Base-by-base conservation (phyloP, 768 basidiomycete species). In the Tremella fuciformis region DNA sequence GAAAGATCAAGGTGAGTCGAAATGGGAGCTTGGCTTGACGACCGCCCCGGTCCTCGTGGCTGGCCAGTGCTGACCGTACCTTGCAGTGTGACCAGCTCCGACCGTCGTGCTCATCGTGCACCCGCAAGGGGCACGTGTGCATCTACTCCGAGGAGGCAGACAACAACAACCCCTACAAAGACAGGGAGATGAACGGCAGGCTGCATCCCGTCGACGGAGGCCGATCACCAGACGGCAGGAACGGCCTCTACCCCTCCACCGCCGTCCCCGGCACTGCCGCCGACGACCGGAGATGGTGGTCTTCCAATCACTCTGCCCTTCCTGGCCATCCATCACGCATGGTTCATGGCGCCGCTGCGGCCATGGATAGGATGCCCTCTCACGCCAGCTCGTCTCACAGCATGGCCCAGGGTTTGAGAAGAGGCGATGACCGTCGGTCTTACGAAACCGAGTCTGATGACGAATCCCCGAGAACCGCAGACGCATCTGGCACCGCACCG, bases 1-100 rank as follows among this genome's bases (percentile, higher is more conserved):
- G 69, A 37, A 70, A 70, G 39, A 70, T 70, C 60, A 62, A 60
- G 55, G 69, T 65, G 50, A 50, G 69, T 63, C 39, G 24, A 13
- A 26, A 41, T 29, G 13, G 19, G 18, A 11, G 39, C n/a, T 57
- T 37, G 11, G 15, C 53, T 19, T 8, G 19, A 55, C 50, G n/a
- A 49, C 55, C 4, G 25, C 13, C 41, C 13, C 6, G 29, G 29
- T 34, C 29, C 29, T 34, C 29, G 29, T 34, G 29, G 29, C 29
- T 34, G 29, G 29, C 29, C 29, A 34, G 29, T 34, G 29, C 29
- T 34, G 29, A 34, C 29, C 29, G 29, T 34, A 34, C 29, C 29
- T 34, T 8, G 22, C 53, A 65, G 63, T 65, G 63, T 34, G 63
- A 65, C 44, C 63, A 65, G 47, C 29, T 16, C 18, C 37, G 63